Conservation (phyloP, 305 asterid species). For the Ruellia speciosa region DNA sequence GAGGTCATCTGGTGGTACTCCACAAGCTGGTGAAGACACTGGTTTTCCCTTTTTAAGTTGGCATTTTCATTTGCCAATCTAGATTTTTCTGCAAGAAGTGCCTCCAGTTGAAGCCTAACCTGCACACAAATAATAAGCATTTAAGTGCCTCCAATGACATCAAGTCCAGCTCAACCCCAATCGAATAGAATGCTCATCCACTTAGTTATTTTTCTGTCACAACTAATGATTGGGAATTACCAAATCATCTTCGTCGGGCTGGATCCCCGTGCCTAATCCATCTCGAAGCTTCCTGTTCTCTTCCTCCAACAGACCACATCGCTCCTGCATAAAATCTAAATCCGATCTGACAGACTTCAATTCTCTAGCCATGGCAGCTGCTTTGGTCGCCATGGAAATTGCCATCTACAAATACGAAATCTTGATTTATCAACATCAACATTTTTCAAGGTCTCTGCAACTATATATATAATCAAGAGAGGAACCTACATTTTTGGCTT, state of each 20-base stretch:
- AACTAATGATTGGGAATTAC: slow-evolving; percentile 22
- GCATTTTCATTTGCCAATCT: slow-evolving; percentile 85
- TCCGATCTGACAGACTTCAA: slow-evolving; percentile 71
- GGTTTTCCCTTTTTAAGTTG: slow-evolving; percentile 73
- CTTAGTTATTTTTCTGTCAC: not conserved
- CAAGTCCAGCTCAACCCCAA: too few species aligned
- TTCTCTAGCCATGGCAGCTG: slow-evolving; percentile 74
- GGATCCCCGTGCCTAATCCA: slow-evolving; percentile 40
- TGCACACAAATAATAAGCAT: slow-evolving; percentile 19
- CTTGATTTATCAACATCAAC: not conserved
- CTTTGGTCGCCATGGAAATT: slow-evolving; percentile 80
- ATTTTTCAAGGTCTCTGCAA: not conserved
- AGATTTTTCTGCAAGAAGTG: slow-evolving; percentile 87
- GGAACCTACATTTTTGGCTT: slow-evolving; percentile 66
- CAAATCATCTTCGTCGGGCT: slow-evolving; percentile 86
- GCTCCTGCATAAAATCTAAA: slow-evolving; percentile 64
- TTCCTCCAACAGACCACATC: slow-evolving; percentile 67
- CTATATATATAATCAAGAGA: not conserved
- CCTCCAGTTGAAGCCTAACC: slow-evolving; percentile 95
- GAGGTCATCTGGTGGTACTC: slow-evolving; percentile 90
- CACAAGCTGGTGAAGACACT: slow-evolving; percentile 76
- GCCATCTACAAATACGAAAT: slow-evolving; percentile 45
- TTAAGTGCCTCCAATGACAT: not conserved
- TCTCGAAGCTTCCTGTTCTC: slow-evolving; percentile 76
- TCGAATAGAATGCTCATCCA: not conserved